phyloP scores from a whole-genome alignment of 768 basidiomycete species.

The Leccinum pellstonianum region DNA sequence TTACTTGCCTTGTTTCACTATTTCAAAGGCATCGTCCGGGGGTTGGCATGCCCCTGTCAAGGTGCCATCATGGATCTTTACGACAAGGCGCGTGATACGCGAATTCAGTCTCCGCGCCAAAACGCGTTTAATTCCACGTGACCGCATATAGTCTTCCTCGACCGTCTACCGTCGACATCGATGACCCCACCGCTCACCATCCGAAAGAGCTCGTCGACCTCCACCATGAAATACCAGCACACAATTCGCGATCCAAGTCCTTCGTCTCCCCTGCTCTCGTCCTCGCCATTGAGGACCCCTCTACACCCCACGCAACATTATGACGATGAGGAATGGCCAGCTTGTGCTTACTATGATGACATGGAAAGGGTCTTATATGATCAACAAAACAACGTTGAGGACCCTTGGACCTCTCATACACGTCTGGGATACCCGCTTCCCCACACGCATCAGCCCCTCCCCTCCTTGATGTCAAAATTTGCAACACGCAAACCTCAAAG shows the following conservation, averaged over 20 bases:
- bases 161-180: conserved; percentile 20
- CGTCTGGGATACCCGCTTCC: background rate
- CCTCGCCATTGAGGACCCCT: conserved; percentile 22
- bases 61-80: background rate
- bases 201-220: conserved; percentile 25
- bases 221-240: conserved; percentile 3
- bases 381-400: background rate
- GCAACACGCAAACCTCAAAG: conserved; percentile 2
- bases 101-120: conserved; percentile 33
- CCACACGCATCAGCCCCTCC: conserved; percentile 10
- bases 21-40: too few relatives aligned
- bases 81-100: conserved; percentile 17
- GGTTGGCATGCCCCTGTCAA: too few relatives aligned
- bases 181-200: conserved; percentile 29
- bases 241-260: conserved; percentile 3
- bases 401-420: conserved; percentile 8
- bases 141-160: conserved; percentile 28
- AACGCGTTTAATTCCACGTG: conserved; percentile 37
- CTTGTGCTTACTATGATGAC: conserved; percentile 3
- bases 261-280: conserved; percentile 22
- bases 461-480: conserved; percentile 22
- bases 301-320: conserved; percentile 6
- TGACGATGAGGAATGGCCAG: conserved; percentile 6
- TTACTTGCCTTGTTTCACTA: too few relatives aligned
- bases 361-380: background rate